Conservation (phyloP, 805 yeast species). For the Starmerella sirachaensis region DNA sequence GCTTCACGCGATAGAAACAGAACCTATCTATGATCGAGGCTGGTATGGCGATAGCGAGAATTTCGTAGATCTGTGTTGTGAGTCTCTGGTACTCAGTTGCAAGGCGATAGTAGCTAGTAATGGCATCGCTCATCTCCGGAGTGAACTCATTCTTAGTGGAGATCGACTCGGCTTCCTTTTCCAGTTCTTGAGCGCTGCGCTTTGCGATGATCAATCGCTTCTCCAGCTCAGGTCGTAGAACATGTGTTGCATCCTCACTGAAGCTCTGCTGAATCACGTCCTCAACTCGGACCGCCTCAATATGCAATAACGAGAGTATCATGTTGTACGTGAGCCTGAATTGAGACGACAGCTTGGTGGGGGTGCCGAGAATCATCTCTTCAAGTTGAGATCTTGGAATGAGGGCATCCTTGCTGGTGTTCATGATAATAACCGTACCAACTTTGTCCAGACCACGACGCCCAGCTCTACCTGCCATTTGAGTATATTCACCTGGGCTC, state of each 20-base stretch:
- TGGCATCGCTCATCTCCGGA: background rate
- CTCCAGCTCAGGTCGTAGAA: constrained; percentile 76
- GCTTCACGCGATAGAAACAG: background rate
- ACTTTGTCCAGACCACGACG: constrained; percentile 88
- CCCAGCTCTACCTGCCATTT: constrained; percentile 98
- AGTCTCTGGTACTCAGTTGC: constrained; percentile 1
- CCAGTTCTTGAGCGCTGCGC: background rate
- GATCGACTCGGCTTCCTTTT: background rate
- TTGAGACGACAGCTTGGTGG: constrained; percentile 82
- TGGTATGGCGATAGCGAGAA: background rate
- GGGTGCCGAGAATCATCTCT: constrained; percentile 74
- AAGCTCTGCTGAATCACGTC: constrained; percentile 96
- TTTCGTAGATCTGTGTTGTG: constrained; percentile 5
- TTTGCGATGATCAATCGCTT: constrained; percentile 37
- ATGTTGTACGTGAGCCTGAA: constrained; percentile 90
- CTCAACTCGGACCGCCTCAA: constrained; percentile 91
- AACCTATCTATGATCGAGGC: background rate
- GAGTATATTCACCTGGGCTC: constrained; percentile 94
- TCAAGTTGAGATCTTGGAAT: constrained; percentile 42
- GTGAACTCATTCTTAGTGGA: background rate
- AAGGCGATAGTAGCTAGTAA: constrained; percentile 4
- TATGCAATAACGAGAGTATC: constrained; percentile 78
- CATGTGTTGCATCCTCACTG: constrained; percentile 79
- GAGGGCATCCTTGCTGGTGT: constrained; percentile 29
- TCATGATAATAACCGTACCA: constrained; percentile 91